phyloP scores from a whole-genome alignment of 352 stramenopile genomes.

The Phytophthora lateralis region DNA sequence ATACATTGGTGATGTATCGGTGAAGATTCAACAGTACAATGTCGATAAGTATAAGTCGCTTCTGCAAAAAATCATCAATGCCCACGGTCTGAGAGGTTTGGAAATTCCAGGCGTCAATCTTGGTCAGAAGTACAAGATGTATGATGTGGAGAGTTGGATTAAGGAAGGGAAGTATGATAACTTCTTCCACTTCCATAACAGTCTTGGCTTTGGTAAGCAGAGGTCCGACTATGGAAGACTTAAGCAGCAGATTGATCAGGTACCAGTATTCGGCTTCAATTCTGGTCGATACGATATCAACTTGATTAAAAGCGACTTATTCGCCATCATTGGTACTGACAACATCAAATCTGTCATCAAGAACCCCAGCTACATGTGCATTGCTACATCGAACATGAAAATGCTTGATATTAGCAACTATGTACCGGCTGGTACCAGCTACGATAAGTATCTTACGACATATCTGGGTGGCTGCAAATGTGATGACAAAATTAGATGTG shows the following conservation, averaged over 20 bases:
- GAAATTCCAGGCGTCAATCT: conserved; percentile 2
- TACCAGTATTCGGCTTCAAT: too few relatives aligned
- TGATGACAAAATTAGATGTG: too few relatives aligned
- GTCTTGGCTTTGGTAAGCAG: neutral
- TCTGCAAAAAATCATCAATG: neutral
- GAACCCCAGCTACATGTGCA: conserved; percentile 11
- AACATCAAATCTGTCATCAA: conserved; percentile 1
- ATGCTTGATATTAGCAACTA: conserved; percentile 46
- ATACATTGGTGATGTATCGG: conserved; percentile 13
- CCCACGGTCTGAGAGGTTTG: conserved; percentile 7
- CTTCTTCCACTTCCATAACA: too few relatives aligned
- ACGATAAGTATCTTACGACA: conserved; percentile 34
- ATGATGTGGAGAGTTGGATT: conserved; percentile 5
- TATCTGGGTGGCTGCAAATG: conserved; percentile 26
- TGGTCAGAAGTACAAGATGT: conserved; percentile 5
- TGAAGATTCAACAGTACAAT: conserved; percentile 10
- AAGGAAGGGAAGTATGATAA: too few relatives aligned
- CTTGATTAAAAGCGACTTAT: conserved; percentile 1
- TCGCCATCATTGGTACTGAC: conserved; percentile 14
- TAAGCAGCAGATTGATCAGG: conserved; percentile 4
- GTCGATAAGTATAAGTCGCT: neutral
- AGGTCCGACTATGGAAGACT: conserved; percentile 13
- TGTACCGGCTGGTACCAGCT: conserved; percentile 34
- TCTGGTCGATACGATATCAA: neutral
- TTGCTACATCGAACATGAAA: conserved; percentile 29